Percentiles rank a stretch among this genome's conserved stretches.
Conservation (phyloP, 176 grass and related monocot species). For the Oryza meridionalis region DNA sequence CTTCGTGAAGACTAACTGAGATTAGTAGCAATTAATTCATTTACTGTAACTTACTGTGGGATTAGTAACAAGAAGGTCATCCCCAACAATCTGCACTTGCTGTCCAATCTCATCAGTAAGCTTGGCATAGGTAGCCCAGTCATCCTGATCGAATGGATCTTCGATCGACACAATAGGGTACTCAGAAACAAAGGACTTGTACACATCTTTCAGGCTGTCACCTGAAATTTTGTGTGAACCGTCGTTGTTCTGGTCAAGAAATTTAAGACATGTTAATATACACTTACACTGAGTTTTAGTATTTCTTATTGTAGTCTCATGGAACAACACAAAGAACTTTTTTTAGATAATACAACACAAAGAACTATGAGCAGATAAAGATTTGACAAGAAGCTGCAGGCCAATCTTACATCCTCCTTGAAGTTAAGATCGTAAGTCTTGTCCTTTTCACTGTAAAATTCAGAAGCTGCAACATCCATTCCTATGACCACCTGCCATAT, state of each 20-base stretch:
- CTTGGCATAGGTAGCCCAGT: slow-evolving; percentile 87
- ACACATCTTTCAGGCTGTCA: slow-evolving; percentile 75
- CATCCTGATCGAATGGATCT: slow-evolving; percentile 96
- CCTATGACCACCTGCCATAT: slow-evolving; percentile 77
- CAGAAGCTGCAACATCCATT: slow-evolving; percentile 97
- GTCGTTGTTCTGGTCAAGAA: slow-evolving; percentile 72
- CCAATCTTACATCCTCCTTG: slow-evolving; percentile 72
- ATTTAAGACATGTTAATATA: neutral
- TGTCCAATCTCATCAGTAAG: slow-evolving; percentile 83
- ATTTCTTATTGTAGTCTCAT: neutral
- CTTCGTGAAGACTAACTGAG: neutral
- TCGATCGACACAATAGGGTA: slow-evolving; percentile 97
- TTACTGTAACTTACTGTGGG: slow-evolving; percentile 60
- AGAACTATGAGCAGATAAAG: neutral
- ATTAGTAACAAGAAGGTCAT: slow-evolving; percentile 97
- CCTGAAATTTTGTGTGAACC: slow-evolving; percentile 82
- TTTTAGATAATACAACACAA: neutral
- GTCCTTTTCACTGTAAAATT: slow-evolving; percentile 79
- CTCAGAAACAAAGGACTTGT: slow-evolving; percentile 81
- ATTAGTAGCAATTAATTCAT: neutral
- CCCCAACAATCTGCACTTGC: slow-evolving; percentile 91
- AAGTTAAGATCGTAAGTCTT: slow-evolving; percentile 90
- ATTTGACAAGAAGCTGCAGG: neutral
- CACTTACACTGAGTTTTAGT: neutral
- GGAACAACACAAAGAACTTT: neutral